Percentiles rank a stretch among this genome's conserved stretches.
Evolutionary conservation across 129 eudicot genomes (phyloP).

Genomic region (Artemisia annua): DNA sequence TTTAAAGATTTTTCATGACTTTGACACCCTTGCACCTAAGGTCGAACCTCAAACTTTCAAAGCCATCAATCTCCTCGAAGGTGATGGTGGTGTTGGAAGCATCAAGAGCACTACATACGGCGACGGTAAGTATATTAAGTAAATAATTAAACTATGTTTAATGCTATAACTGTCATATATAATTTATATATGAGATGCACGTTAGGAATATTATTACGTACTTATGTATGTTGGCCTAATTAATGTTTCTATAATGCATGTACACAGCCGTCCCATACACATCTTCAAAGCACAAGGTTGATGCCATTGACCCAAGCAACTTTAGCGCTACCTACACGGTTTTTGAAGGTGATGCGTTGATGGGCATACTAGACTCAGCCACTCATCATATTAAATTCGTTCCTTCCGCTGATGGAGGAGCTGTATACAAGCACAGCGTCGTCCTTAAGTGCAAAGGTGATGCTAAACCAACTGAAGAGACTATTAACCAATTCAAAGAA

Average conservation of each 20-base stretch:
- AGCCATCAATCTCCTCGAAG: slow-evolving; percentile 32
- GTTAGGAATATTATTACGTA: too few relatives aligned
- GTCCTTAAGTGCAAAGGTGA: slow-evolving; percentile 17
- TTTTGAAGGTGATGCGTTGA: slow-evolving; percentile 28
- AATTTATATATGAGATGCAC: too few relatives aligned
- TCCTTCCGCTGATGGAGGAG: slow-evolving; percentile 28
- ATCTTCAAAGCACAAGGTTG: not conserved
- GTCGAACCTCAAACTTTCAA: slow-evolving; percentile 36
- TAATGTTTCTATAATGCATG: not conserved
- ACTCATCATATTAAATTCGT: slow-evolving; percentile 15
- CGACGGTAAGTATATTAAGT: slow-evolving; percentile 30
- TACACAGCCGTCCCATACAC: not conserved
- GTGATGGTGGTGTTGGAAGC: slow-evolving; percentile 50
- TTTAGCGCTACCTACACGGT: slow-evolving; percentile 12
- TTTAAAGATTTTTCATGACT: slow-evolving; percentile 32
- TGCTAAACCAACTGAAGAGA: slow-evolving; percentile 20
- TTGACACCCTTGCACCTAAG: slow-evolving; percentile 42
- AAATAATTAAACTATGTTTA: too few relatives aligned
- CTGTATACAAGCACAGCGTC: slow-evolving; percentile 21
- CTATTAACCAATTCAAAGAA: slow-evolving; percentile 24
- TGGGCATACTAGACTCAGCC: slow-evolving; percentile 24
- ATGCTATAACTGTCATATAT: too few relatives aligned
- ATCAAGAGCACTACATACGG: slow-evolving; percentile 28
- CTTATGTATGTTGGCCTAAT: not conserved
- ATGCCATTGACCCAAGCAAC: slow-evolving; percentile 8